These are phyloP conservation scores for Danielia oregonensis DNA, from an alignment of 805 yeast species.

Conservation along the genomic window DNA sequence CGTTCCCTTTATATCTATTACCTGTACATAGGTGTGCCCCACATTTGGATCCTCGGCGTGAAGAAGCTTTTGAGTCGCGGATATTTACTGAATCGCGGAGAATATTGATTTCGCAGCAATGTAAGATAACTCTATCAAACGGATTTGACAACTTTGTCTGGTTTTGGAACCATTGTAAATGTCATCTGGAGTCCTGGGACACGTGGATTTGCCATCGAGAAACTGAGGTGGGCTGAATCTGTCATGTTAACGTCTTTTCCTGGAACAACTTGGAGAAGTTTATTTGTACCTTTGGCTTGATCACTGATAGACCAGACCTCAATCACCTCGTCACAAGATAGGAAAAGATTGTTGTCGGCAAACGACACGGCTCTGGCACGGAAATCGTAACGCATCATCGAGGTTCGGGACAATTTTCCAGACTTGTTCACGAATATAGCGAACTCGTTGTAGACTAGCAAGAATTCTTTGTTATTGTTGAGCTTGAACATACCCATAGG, in stretches of 20 bases:
- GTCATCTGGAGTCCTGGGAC: constrained; percentile 60
- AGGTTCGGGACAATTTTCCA: constrained; percentile 48
- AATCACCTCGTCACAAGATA: constrained; percentile 62
- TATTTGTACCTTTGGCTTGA: constrained; percentile 39
- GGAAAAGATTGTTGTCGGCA: constrained; percentile 28
- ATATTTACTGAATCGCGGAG: no score
- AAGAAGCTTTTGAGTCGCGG: no score
- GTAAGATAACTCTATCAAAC: neutral
- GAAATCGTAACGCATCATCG: constrained; percentile 42
- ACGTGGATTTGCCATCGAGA: constrained; percentile 62
- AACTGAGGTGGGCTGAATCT: constrained; percentile 18
- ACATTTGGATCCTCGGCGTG: constrained; percentile 2
- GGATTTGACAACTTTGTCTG: neutral
- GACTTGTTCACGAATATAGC: constrained; percentile 62
- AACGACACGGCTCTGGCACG: constrained; percentile 36
- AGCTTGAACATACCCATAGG: constrained; percentile 67
- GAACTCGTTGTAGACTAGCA: constrained; percentile 67
- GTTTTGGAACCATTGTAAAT: constrained; percentile 19
- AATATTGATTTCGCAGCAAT: neutral
- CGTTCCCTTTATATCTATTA: neutral
- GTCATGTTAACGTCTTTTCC: constrained; percentile 57
- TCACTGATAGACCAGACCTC: constrained; percentile 64
- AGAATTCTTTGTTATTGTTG: constrained; percentile 47
- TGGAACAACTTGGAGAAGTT: constrained; percentile 62
- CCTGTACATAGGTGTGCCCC: neutral